phyloP scores from a whole-genome alignment of 805 yeast genomes.

The Zygotorulaspora danielsina region DNA sequence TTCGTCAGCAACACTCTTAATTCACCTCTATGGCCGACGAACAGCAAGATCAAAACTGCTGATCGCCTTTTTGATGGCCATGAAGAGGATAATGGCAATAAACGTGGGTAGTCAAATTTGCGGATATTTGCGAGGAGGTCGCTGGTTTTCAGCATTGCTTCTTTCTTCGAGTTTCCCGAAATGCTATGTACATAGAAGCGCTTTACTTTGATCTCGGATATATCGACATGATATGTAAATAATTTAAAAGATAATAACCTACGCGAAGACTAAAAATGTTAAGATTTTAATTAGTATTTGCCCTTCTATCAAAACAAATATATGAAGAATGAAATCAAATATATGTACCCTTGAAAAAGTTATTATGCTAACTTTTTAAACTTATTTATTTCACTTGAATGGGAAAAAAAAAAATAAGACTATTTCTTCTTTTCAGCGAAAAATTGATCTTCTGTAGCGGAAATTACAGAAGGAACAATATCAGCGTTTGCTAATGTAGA shows the following conservation, averaged over 20 bases:
- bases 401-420: neutral
- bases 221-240: too few species aligned
- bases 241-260: too few species aligned
- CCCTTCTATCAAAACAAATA: constrained; percentile 2
- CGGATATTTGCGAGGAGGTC: constrained; percentile 22
- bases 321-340: constrained; percentile 1
- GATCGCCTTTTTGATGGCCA: constrained; percentile 79
- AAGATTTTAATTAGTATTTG: neutral
- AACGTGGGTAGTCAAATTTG: constrained; percentile 14
- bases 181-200: too few species aligned
- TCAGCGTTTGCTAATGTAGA: constrained; percentile 85
- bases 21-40: constrained; percentile 68
- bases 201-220: too few species aligned
- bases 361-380: constrained; percentile 1
- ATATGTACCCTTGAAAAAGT: neutral
- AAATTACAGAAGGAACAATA: constrained; percentile 72
- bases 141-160: constrained; percentile 19
- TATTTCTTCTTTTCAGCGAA: constrained; percentile 26
- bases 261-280: too few species aligned
- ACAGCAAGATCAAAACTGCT: constrained; percentile 71
- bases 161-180: neutral
- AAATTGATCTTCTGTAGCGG: constrained; percentile 50
- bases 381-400: neutral
- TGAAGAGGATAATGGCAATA: constrained; percentile 38
- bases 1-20: constrained; percentile 74